Conservation (phyloP, 495 filamentous ascomycete genomes). For the Margaritispora aquatica region DNA sequence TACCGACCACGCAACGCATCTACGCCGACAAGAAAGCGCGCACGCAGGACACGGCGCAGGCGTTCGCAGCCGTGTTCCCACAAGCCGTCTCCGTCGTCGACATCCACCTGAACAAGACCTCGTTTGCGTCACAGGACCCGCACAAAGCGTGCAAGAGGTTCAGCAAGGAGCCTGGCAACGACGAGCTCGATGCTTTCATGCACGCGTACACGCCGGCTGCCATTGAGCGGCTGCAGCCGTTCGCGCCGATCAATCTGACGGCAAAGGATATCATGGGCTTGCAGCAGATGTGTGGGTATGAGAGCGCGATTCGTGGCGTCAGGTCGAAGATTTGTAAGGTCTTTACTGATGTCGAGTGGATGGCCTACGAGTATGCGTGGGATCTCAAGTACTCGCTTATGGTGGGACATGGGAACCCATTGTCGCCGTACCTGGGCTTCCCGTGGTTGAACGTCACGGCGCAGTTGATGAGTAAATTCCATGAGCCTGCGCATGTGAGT, state of each 20-base stretch:
- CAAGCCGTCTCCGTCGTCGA: slow-evolving; percentile 16
- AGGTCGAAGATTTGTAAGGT: slow-evolving; percentile 17
- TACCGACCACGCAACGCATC: slow-evolving; percentile 16
- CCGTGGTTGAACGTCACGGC: slow-evolving; percentile 19
- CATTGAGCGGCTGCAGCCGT: slow-evolving; percentile 9
- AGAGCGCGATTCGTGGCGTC: slow-evolving; percentile 16
- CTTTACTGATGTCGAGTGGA: slow-evolving; percentile 21
- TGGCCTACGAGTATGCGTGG: slow-evolving; percentile 20
- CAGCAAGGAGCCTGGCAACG: slow-evolving; percentile 16
- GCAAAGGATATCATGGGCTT: slow-evolving; percentile 19
- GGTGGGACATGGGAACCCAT: slow-evolving; percentile 20
- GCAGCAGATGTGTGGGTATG: slow-evolving; percentile 19
- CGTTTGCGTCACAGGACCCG: slow-evolving; percentile 17
- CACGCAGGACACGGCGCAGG: slow-evolving; percentile 16
- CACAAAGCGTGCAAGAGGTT: slow-evolving; percentile 21
- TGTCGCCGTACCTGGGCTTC: slow-evolving; percentile 18
- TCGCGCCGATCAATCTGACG: slow-evolving; percentile 10
- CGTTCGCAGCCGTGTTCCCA: slow-evolving; percentile 14
- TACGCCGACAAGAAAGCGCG: slow-evolving; percentile 19
- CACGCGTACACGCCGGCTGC: slow-evolving; percentile 5
- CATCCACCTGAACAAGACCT: slow-evolving; percentile 5
- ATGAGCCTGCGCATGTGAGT: too few relatives aligned
- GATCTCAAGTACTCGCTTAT: slow-evolving; percentile 19
- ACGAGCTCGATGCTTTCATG: slow-evolving; percentile 8
- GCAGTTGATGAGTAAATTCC: slow-evolving; percentile 14